Conservation (phyloP, 768 basidiomycete genomes). For the Russula ochroleuca region DNA sequence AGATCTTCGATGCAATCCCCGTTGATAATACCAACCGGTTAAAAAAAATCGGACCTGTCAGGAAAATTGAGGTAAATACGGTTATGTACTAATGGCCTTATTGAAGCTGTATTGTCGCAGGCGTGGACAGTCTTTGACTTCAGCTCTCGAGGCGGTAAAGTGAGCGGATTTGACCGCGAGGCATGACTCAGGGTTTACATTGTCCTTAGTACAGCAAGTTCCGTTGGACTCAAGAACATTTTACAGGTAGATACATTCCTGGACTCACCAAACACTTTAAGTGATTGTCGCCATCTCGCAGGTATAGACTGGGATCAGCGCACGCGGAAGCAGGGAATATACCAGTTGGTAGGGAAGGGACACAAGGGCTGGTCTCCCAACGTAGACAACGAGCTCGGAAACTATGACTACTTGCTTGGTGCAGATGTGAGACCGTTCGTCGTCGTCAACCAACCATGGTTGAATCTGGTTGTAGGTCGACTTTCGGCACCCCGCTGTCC, state of each 20-base stretch:
- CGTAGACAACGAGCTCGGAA: conserved; percentile 82
- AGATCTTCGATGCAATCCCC: conserved; percentile 64
- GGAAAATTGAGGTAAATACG: conserved; percentile 58
- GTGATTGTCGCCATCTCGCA: conserved; percentile 29
- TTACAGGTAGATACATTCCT: conserved; percentile 52
- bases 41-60: conserved; percentile 51
- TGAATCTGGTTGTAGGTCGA: conserved; percentile 54
- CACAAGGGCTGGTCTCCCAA: conserved; percentile 77
- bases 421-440: conserved; percentile 48
- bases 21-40: conserved; percentile 67
- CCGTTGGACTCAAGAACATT: conserved; percentile 73
- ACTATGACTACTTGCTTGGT: conserved; percentile 82
- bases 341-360: conserved; percentile 59
- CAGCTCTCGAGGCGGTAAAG: conserved; percentile 68
- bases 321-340: conserved; percentile 59
- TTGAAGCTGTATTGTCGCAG: conserved; percentile 36
- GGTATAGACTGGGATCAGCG: conserved; percentile 84
- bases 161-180: conserved; percentile 31
- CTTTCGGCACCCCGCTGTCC: conserved; percentile 76
- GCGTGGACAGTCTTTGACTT: conserved; percentile 88
- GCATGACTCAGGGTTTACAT: not conserved
- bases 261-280: not conserved
- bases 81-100: not conserved
- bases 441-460: conserved; percentile 8
- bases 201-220: conserved; percentile 58